Base-by-base conservation (phyloP, 345 rosid species). In the Hibiscus tridactylites region DNA sequence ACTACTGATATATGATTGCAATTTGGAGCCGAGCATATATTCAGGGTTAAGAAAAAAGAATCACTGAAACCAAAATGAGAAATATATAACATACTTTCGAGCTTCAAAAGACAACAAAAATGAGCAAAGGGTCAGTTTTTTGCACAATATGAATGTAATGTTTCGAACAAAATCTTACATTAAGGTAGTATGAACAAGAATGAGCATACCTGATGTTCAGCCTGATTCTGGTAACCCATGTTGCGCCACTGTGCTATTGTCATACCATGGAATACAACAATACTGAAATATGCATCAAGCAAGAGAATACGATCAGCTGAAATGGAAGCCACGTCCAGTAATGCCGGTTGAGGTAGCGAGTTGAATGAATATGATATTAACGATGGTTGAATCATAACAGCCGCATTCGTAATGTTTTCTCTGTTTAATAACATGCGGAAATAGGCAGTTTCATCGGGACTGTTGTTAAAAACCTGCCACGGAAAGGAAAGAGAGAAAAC, bases 381-480 rank as follows among this genome's bases (percentile, higher is more conserved):
- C 3, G 99, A 96, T 19, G 99, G 99, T 52, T 92, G 99, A 80
- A 96, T 92, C 99, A 96, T 92, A 79, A 96, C 97, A 35, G 91
- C 94, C 50, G 99, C 98, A 79, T 92, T 92, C 10, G 94, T 81
- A 21, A 95, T 83, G 70, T 92, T 95, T 83, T 95, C 98, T 63
- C 92, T 84, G 88, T 92, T 92, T 60, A 95, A 76, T 79, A 91
- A 77, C 89, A 95, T 92, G 71, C 99, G 93, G 80, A 92, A 92
- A 79, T 89, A 95, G 60, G 99, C 99, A 9, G 98, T 95, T 81
- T 95, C 98, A 83, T 95, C 99, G 46, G 99, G 98, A 81, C 98
- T 57, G 13, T 57, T 57, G 15, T 57, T 57, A 57, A 57, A 57
- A 24, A 57, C 61, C 61, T 57, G 61, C 5, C 67, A 79, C 21